These are phyloP conservation scores for Kandelia obovata DNA, from an alignment of 345 rosid genomes.

Conservation along the genomic window DNA sequence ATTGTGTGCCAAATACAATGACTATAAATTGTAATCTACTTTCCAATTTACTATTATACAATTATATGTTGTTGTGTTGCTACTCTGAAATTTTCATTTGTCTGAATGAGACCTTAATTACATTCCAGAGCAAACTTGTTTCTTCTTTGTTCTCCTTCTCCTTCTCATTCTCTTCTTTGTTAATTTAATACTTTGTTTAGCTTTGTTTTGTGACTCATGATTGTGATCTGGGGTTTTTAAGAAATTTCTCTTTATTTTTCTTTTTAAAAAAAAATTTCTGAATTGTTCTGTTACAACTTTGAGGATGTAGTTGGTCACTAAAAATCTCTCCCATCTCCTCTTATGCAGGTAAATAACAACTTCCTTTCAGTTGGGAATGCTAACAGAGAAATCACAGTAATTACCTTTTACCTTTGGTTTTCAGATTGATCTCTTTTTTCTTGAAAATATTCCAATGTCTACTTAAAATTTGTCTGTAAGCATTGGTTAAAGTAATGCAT, in stretches of 20 bases:
- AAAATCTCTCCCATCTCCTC: slow-evolving; percentile 14
- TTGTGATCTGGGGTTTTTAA: no score
- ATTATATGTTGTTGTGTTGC: no score
- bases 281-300: background rate
- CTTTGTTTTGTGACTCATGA: no score
- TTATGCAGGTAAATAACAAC: slow-evolving; percentile 89
- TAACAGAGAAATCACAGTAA: slow-evolving; percentile 87
- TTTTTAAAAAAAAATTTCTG: no score
- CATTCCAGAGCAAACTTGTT: no score
- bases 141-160: no score
- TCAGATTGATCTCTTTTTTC: background rate
- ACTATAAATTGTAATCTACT: background rate
- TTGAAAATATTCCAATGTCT: background rate
- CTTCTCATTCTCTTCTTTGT: no score
- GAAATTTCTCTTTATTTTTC: no score
- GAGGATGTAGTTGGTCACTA: background rate
- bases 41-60: background rate
- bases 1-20: no score
- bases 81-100: no score
- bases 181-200: no score
- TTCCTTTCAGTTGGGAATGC: slow-evolving; percentile 88
- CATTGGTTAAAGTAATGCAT: background rate
- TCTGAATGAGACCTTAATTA: no score
- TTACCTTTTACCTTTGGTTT: slow-evolving; percentile 21
- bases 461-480: background rate